These are phyloP conservation scores for Hyaloscypha hepaticicola DNA, from an alignment of 495 filamentous ascomycete species.

Conservation along the genomic window DNA sequence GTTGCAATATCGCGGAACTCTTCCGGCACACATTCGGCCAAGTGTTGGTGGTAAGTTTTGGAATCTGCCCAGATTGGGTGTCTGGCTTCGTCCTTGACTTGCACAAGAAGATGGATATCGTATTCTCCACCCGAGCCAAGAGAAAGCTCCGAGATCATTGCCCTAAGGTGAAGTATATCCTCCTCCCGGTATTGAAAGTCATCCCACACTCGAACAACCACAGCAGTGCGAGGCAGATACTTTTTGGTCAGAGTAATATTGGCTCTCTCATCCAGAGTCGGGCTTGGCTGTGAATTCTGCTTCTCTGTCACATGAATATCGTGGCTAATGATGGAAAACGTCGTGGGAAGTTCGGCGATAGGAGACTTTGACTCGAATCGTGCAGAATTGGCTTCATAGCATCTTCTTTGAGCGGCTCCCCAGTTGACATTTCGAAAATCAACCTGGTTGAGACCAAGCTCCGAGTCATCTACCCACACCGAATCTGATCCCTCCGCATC, in stretches of 20 bases:
- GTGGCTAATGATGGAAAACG: slow-evolving; percentile 10
- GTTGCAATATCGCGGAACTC: slow-evolving; percentile 89
- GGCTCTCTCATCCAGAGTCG: neutral
- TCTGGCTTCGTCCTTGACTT: slow-evolving; percentile 63
- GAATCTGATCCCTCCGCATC: slow-evolving; percentile 71
- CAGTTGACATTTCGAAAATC: slow-evolving; percentile 74
- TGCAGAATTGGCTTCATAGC: slow-evolving; percentile 64
- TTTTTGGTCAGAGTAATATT: slow-evolving; percentile 33
- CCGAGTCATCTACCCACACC: slow-evolving; percentile 62
- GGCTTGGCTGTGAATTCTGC: neutral
- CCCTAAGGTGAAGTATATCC: slow-evolving; percentile 67
- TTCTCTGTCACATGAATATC: neutral
- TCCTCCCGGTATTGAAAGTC: slow-evolving; percentile 67
- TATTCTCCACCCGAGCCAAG: slow-evolving; percentile 78
- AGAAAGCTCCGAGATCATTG: slow-evolving; percentile 73
- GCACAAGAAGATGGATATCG: slow-evolving; percentile 75
- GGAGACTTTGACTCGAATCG: slow-evolving; percentile 51
- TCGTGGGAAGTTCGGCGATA: neutral
- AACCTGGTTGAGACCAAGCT: slow-evolving; percentile 49
- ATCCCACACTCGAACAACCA: slow-evolving; percentile 75
- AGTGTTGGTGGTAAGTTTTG: slow-evolving; percentile 52
- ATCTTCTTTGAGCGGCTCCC: slow-evolving; percentile 71
- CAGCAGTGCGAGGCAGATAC: slow-evolving; percentile 58
- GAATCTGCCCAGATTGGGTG: slow-evolving; percentile 64
- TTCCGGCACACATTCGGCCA: slow-evolving; percentile 70